Base-by-base conservation (phyloP, 768 basidiomycete species). In the Paxillus ammoniavirescens region DNA sequence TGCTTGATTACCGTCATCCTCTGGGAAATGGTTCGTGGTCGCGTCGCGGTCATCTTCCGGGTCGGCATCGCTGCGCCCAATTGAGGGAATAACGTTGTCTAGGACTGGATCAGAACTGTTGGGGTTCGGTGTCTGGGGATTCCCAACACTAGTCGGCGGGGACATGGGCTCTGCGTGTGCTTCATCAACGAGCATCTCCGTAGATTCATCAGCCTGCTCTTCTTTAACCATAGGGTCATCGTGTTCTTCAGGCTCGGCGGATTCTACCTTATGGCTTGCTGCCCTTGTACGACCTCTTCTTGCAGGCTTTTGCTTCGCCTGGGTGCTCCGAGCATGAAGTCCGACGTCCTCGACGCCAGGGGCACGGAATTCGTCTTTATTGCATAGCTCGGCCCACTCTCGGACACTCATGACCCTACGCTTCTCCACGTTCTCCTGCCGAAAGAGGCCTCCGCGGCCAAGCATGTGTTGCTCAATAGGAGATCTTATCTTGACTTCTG, bases 381-480 rank as follows among this genome's bases (percentile, higher is more conserved):
- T 69, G 59, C 89, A 89, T 5, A 91, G 70, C 63, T 93, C 91
- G 0, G 80, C 81, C 92, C 92, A 95, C 69, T 95, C 92, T 50
- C 89, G 84, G 18, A 91, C 83, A 63, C 89, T 93, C 83, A 91
- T 86, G 48, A 82, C 68, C 59, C 83, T 83, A 56, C 90, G 81
- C 71, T 91, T 93, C 74, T 93, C 93, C 64, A 97, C 79, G 65
- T 97, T 98, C 72, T 92, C 83, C 61, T 92, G 87, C 18, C 91
- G 83, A 68, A 93, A 98, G 6, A 95, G 78, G 2, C 96, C 96
- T 5, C 83, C 84, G 50, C 82, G 79, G 8, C 96, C 96, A 38
- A 86, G 73, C 86, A 98, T 93, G 66, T 87, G 84, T 68, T 98
- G 96, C 66, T 94, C 93, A 61, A 98, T 98, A 2, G 97, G 94